Evolutionary conservation across 2,329 filamentous ascomycete genomes (phyloP), one percentile per base, ranked within the genome.

Genomic region (Aspergillus carbonarius): DNA sequence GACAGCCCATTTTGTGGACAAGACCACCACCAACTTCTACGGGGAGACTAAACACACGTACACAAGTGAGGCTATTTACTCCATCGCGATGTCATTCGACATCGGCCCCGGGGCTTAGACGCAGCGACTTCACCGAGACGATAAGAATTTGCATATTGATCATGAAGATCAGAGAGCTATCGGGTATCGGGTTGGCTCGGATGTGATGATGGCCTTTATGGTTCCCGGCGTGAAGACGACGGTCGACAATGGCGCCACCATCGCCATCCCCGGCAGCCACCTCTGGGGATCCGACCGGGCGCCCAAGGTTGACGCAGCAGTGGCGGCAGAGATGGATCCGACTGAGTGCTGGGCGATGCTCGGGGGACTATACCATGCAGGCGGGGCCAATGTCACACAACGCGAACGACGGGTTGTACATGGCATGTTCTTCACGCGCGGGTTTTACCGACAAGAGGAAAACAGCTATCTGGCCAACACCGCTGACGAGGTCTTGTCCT

Each of bases 11-110:
- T 70, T 70, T 34, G 57, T 70, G 2, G 65, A 67, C 20, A 70
- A 70, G 48, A 70, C 67, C 5, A 70, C 68, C 0, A 57, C 63
- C 23, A 70, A 70, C 50, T 70, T 59, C 40, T 70, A 70, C 54
- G 68, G 66, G 7, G 62, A 64, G 40, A 68, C 62, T 9, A 67
- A 66, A 37, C 67, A 70, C 42, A 68, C 66, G 20, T 67, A 70
- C 34, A 70, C 67, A 8, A 69, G 64, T 52, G 58, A 65, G 17
- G 65, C 68, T 5, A 62, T 68, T 17, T 57, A 63, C 49, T 68
- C 67, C 5, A 68, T 64, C 9, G 65, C 62, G 0, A 54, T 69
- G 60, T 66, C 66, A 4, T 63, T 64, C 6, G 60, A 62, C 46
- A 60, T 62, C n/a, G 54, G 60, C 2, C 60, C 60, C 3, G 60